These are phyloP conservation scores for Linnemannia elongata DNA, from an alignment of 192 early-diverging fungal genomes.

Conservation along the genomic window DNA sequence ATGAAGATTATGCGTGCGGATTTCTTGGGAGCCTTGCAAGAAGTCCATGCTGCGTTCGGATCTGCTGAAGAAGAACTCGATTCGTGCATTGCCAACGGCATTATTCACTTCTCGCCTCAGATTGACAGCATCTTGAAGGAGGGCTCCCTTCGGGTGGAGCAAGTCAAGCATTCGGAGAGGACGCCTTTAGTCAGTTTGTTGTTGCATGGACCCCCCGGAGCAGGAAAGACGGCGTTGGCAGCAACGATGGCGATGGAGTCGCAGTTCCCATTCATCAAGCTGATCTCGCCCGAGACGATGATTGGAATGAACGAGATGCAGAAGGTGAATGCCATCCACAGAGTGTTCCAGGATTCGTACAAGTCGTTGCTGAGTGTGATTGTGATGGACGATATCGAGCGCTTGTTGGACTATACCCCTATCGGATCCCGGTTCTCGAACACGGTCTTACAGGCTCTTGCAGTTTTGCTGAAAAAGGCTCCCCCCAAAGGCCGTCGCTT, in stretches of 20 bases:
- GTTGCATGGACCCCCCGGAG: constrained; percentile 86
- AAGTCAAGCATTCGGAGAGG: constrained; percentile 81
- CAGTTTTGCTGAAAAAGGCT: constrained; percentile 92
- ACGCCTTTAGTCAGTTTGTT: constrained; percentile 95
- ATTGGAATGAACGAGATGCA: constrained; percentile 89
- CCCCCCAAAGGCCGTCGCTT: constrained; percentile 88
- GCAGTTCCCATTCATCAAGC: constrained; percentile 96
- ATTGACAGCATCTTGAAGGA: constrained; percentile 68
- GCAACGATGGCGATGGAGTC: constrained; percentile 93
- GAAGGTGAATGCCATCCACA: constrained; percentile 89
- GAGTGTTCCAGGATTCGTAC: constrained; percentile 97
- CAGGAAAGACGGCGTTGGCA: constrained; percentile 96
- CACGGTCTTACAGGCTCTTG: constrained; percentile 89
- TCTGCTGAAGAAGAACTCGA: constrained; percentile 92
- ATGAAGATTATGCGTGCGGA: constrained; percentile 90
- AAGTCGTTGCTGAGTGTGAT: constrained; percentile 94
- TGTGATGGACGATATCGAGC: constrained; percentile 95
- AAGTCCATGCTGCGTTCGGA: constrained; percentile 96
- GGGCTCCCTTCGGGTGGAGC: constrained; percentile 73
- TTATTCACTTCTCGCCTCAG: constrained; percentile 80
- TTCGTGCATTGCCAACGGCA: constrained; percentile 85
- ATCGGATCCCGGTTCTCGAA: constrained; percentile 98
- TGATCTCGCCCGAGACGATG: constrained; percentile 97
- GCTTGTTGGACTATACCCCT: constrained; percentile 91
- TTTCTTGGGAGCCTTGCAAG: constrained; percentile 90